Conservation (phyloP, 306 rosid species). For the Prunus mume region DNA sequence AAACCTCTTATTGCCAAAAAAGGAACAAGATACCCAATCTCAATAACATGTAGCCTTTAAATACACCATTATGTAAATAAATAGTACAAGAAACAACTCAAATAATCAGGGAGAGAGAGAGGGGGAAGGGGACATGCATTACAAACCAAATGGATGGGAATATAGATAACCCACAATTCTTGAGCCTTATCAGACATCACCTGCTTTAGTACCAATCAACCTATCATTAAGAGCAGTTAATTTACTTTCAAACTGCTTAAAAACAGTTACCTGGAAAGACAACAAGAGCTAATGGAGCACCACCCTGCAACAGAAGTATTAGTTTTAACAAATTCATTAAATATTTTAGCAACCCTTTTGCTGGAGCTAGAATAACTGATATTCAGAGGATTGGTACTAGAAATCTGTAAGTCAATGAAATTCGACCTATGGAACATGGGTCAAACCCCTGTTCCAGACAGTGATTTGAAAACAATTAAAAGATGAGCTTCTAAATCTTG, state of each 20-base stretch:
- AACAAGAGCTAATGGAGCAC: no score
- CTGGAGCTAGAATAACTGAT: no score
- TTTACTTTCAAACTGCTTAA: constrained; percentile 69
- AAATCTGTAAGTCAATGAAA: no score
- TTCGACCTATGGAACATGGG: no score
- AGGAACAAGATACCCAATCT: neutral
- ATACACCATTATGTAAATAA: neutral
- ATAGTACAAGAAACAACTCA: neutral
- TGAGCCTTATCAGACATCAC: constrained; percentile 80
- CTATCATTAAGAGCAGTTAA: constrained; percentile 84
- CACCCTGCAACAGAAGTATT: no score
- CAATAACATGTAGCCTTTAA: neutral
- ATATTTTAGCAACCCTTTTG: no score
- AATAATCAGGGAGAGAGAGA: no score
- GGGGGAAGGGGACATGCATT: neutral
- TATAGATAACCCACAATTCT: constrained; percentile 16
- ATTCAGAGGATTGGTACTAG: no score
- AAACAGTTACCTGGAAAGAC: constrained; percentile 68
- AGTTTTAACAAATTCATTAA: no score
- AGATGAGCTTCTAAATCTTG: no score
- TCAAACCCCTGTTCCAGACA: no score
- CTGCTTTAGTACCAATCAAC: constrained; percentile 82
- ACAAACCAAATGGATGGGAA: constrained; percentile 14
- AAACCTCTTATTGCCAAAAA: neutral
- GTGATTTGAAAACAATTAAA: no score